These are phyloP conservation scores for Beta vulgaris DNA, from an alignment of 148 eudicot genomes.

Conservation along the genomic window DNA sequence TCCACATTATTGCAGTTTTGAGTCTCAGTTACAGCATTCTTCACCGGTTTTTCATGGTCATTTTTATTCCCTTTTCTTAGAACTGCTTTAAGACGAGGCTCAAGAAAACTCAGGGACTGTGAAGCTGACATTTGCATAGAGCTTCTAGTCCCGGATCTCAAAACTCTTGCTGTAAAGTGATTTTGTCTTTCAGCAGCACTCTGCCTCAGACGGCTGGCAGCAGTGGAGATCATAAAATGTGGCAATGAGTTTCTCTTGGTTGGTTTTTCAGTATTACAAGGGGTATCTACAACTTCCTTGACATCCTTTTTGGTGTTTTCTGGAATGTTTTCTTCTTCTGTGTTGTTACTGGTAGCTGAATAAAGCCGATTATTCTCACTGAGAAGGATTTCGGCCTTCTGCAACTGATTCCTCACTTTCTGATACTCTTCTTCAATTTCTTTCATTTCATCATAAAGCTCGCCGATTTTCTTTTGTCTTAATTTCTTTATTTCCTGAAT, in stretches of 20 bases:
- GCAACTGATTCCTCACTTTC: conserved; percentile 34
- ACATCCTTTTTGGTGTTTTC: conserved; percentile 23
- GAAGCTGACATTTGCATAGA: conserved; percentile 52
- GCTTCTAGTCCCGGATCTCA: conserved; percentile 58
- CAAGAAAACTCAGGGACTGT: conserved; percentile 51
- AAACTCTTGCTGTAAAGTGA: conserved; percentile 35
- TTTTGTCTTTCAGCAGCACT: conserved; percentile 36
- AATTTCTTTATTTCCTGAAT: conserved; percentile 48
- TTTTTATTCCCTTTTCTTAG: conserved; percentile 35
- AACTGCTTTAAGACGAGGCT: conserved; percentile 50
- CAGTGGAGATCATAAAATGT: conserved; percentile 63
- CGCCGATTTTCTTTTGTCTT: conserved; percentile 43
- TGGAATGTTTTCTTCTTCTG: conserved; percentile 29
- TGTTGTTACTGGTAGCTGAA: conserved; percentile 14
- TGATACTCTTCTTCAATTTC: conserved; percentile 47
- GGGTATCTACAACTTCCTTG: conserved; percentile 29
- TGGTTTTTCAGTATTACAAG: conserved; percentile 34
- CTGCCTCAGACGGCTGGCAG: conserved; percentile 56
- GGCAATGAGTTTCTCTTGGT: conserved; percentile 45
- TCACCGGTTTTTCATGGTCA: conserved; percentile 28
- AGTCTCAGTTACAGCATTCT: conserved; percentile 30
- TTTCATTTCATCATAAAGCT: conserved; percentile 45
- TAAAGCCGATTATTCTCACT: conserved; percentile 44
- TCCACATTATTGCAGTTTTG: conserved; percentile 31
- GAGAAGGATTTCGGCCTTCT: conserved; percentile 44